A percentile compares a stretch with the other conserved stretches of the same genome.
phyloP scores from a whole-genome alignment of 1,139 yeast genomes.

The Lodderomyces orthopsilosis region DNA sequence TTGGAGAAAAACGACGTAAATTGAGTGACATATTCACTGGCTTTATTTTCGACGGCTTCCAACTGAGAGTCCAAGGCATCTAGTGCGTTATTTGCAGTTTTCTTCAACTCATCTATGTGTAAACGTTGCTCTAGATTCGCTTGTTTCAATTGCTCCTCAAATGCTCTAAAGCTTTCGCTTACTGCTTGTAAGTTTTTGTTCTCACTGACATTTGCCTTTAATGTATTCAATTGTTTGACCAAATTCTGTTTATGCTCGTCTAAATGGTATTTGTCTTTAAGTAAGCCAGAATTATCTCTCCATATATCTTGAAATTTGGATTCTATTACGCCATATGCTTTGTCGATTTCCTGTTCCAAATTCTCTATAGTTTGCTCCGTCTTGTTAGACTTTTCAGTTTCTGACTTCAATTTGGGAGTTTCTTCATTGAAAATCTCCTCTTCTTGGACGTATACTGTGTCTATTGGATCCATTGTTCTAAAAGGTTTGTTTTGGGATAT shows the following conservation, averaged over 20 bases:
- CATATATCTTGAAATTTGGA: constrained; percentile 38
- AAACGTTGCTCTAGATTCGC: constrained; percentile 14
- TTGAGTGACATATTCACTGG: constrained; percentile 56
- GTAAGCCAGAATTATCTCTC: constrained; percentile 30
- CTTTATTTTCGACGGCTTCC: constrained; percentile 63
- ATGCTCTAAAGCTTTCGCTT: constrained; percentile 25
- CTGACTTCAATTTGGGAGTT: constrained; percentile 7
- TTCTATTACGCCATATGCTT: constrained; percentile 47
- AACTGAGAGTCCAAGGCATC: constrained; percentile 67
- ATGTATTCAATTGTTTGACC: constrained; percentile 30
- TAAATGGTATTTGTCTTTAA: constrained; percentile 35
- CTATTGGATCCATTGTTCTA: constrained; percentile 30
- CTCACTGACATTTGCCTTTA: constrained; percentile 24
- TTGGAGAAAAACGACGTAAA: constrained; percentile 58
- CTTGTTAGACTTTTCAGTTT: constrained; percentile 14
- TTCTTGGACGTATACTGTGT: constrained; percentile 23
- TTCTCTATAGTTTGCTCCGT: constrained; percentile 49
- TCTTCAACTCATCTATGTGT: constrained; percentile 18
- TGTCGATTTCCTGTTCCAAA: constrained; percentile 53
- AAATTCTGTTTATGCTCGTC: constrained; percentile 43
- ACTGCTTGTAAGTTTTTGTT: constrained; percentile 19
- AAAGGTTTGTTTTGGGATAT: no score
- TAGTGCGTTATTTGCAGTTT: constrained; percentile 55
- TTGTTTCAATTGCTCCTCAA: constrained; percentile 34
- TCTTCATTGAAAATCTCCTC: constrained; percentile 14